Evolutionary conservation across 2,329 filamentous ascomycete species (phyloP).

Genomic region (Pseudogymnoascus sp.): DNA sequence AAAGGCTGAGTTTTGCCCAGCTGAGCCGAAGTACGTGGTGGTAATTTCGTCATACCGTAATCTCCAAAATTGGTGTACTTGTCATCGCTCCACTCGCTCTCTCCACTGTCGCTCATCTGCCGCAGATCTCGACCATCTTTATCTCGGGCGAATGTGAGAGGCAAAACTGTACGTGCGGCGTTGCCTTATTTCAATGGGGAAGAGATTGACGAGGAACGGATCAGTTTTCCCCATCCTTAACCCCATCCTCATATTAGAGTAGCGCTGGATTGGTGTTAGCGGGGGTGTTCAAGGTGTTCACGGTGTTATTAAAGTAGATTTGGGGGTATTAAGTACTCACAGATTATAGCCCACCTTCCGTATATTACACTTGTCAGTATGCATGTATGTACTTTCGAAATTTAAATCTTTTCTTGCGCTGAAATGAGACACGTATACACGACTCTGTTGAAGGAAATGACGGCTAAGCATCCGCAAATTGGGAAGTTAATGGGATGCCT

Average conservation of each 20-base stretch:
- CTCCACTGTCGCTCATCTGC: slow-evolving; percentile 8
- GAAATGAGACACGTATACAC: slow-evolving; percentile 1
- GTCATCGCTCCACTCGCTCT: slow-evolving; percentile 8
- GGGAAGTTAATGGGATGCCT: not conserved
- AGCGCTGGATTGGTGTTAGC: not conserved
- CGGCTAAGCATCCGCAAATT: slow-evolving; percentile 8
- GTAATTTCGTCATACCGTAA: slow-evolving; percentile 8
- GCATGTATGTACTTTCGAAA: not conserved
- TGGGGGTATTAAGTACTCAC: not conserved
- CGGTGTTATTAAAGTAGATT: not conserved
- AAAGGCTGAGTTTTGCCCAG: slow-evolving; percentile 1
- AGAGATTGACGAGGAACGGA: slow-evolving; percentile 5
- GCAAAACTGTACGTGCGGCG: not conserved
- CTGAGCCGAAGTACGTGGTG: not conserved
- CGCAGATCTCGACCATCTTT: slow-evolving; percentile 8
- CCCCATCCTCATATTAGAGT: slow-evolving; percentile 8
- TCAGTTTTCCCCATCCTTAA: slow-evolving; percentile 6
- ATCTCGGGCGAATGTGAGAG: not conserved
- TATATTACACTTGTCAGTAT: not conserved
- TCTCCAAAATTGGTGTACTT: slow-evolving; percentile 9
- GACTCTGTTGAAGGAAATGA: not conserved
- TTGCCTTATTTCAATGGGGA: slow-evolving; percentile 8
- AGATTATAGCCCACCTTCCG: not conserved
- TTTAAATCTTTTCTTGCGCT: not conserved
- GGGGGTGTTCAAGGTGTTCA: not conserved